These are phyloP conservation scores for Aplosporella prunicola DNA, from an alignment of 2,329 filamentous ascomycete species.

Conservation along the genomic window DNA sequence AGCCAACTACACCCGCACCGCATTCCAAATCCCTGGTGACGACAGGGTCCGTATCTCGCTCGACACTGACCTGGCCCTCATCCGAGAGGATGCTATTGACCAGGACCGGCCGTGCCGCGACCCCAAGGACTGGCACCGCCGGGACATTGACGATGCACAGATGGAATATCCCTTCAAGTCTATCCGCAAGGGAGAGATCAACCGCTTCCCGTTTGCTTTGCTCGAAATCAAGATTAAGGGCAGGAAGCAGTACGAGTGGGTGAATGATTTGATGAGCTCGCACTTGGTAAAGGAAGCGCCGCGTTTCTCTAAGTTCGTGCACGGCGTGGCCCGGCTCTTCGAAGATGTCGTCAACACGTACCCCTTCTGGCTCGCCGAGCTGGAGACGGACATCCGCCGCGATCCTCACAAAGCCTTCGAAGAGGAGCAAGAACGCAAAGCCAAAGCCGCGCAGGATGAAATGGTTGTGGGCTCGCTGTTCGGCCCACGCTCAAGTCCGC, in stretches of 20 bases:
- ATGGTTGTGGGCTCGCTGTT: slow-evolving; percentile 83
- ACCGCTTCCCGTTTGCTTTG: slow-evolving; percentile 80
- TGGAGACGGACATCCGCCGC: slow-evolving; percentile 88
- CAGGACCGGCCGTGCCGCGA: slow-evolving; percentile 77
- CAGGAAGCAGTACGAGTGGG: slow-evolving; percentile 70
- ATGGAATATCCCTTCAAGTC: slow-evolving; percentile 82
- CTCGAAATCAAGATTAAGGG: slow-evolving; percentile 79
- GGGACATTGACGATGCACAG: slow-evolving; percentile 72
- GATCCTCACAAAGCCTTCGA: slow-evolving; percentile 87
- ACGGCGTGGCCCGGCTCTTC: slow-evolving; percentile 83
- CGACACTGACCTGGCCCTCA: slow-evolving; percentile 84
- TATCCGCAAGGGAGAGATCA: slow-evolving; percentile 84
- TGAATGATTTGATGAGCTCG: slow-evolving; percentile 83
- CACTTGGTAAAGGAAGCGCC: slow-evolving; percentile 85
- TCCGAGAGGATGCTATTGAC: slow-evolving; percentile 67
- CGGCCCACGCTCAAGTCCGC: slow-evolving; percentile 36
- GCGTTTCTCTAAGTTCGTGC: slow-evolving; percentile 93
- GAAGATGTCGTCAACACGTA: slow-evolving; percentile 92
- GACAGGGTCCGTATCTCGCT: slow-evolving; percentile 85
- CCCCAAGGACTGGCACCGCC: slow-evolving; percentile 79
- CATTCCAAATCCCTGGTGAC: slow-evolving; percentile 92
- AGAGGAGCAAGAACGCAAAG: slow-evolving; percentile 76
- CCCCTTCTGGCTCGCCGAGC: slow-evolving; percentile 88
- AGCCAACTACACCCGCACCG: slow-evolving; percentile 87
- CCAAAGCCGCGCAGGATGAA: slow-evolving; percentile 74